Percentiles rank a stretch among this genome's conserved stretches.
These are phyloP conservation scores for Laguncularia racemosa DNA, from an alignment of 345 rosid genomes.

Conservation along the genomic window DNA sequence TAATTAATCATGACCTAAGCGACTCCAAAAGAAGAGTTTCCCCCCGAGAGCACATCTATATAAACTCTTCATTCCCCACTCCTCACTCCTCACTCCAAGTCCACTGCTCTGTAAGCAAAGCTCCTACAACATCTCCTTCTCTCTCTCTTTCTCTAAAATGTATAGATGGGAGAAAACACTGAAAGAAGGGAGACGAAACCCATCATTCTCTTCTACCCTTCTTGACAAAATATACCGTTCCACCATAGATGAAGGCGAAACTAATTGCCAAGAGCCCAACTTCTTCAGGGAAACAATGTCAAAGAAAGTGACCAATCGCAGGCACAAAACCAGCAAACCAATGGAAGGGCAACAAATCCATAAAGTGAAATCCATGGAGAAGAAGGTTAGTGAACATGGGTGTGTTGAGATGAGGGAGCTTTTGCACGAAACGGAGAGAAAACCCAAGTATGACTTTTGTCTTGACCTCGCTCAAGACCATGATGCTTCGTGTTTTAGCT, in stretches of 20 bases:
- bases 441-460: slow-evolving; percentile 1
- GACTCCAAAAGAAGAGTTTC: too few species aligned
- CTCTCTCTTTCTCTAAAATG: slow-evolving; percentile 13
- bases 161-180: slow-evolving; percentile 23
- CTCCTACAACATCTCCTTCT: neutral
- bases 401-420: slow-evolving; percentile 11
- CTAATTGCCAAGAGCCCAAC: slow-evolving; percentile 21
- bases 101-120: too few species aligned
- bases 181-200: slow-evolving; percentile 28
- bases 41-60: too few species aligned
- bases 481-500: slow-evolving; percentile 45
- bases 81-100: too few species aligned
- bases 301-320: slow-evolving; percentile 18
- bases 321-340: neutral
- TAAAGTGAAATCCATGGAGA: slow-evolving; percentile 33
- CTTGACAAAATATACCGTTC: slow-evolving; percentile 89
- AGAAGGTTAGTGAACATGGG: slow-evolving; percentile 17
- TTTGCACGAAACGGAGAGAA: slow-evolving; percentile 14
- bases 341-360: too few species aligned
- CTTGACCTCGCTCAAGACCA: slow-evolving; percentile 26
- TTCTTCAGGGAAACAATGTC: slow-evolving; percentile 30
- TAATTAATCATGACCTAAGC: too few species aligned
- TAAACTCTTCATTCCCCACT: too few species aligned
- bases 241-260: slow-evolving; percentile 35
- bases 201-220: slow-evolving; percentile 80